Evolutionary conservation across 768 basidiomycete species (phyloP), one percentile per base, ranked within the genome.

Genomic region (Hygrocybe punicea): DNA sequence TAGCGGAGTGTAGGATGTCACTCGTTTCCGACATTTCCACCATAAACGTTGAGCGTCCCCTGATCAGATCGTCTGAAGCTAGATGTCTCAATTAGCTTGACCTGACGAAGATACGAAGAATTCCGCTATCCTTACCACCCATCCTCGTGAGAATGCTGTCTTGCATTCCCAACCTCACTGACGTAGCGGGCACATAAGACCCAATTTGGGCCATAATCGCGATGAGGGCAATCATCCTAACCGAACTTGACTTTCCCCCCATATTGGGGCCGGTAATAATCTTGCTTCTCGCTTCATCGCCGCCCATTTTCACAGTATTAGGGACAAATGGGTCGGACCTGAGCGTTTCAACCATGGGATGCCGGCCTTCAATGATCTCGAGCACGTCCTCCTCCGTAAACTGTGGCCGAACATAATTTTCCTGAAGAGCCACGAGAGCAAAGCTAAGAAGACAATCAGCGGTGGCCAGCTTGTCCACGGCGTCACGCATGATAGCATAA

Each of bases 31-130:
- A 80, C 79, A 98, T 87, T 71, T 99, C 96, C 3, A 98, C 91
- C 95, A 97, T 97, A 69, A 98, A 97, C 0, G 91, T 98, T 0
- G 93, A 96, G 7, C 91, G 84, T 0, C 93, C 93, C 37, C 88
- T 81, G 6, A 85, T 82, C 23, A 98, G 71, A 61, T 97, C 93
- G 67, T 98, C 96, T 9, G 85, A 88, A 0, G 96, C 96, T 87
- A 56, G 9, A 29, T 19, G 11, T 56, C 5, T 19, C 37, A 39
- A 29, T 36, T 19, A 35, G 35, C 5, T 4, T 51, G 5, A 25
- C 35, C 46, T 45, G 6, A 39, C 9, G n/a, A n/a, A n/a, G n/a
- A n/a, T n/a, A 40, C 49, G 23, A n/a, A 42, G 21, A 37, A 24
- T 47, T 11, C 19, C 6, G 4, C 21, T 23, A 60, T n/a, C n/a